Evolutionary conservation across 2,329 filamentous ascomycete species (phyloP).

Genomic region (Diplodia sapinea): DNA sequence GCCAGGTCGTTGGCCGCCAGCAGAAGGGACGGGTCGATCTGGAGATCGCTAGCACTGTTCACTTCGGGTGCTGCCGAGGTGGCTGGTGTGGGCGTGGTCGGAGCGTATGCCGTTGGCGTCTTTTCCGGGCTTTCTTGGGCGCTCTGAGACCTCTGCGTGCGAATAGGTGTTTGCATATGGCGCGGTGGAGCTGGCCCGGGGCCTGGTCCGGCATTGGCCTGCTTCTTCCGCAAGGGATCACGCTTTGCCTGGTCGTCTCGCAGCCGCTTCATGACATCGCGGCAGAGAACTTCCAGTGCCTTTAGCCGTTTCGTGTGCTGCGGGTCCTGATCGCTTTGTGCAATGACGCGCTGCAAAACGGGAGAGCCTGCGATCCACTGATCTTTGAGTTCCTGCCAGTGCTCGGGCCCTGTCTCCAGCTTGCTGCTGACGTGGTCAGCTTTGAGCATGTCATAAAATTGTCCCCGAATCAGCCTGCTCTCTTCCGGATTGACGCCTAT

Average conservation of each 20-base stretch:
- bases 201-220: conserved; percentile 48
- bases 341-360: conserved; percentile 62
- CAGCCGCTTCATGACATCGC: conserved; percentile 78
- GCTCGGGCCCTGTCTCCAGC: conserved; percentile 71
- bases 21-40: conserved; percentile 68
- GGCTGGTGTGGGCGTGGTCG: conserved; percentile 31
- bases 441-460: conserved; percentile 70
- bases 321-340: conserved; percentile 58
- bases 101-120: conserved; percentile 25
- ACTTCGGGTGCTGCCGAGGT: conserved; percentile 33
- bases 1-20: conserved; percentile 60
- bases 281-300: conserved; percentile 72
- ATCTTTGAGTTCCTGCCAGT: conserved; percentile 73
- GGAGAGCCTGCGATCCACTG: conserved; percentile 68
- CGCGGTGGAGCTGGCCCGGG: conserved; percentile 47
- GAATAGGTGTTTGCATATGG: conserved; percentile 2
- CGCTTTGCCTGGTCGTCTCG: conserved; percentile 69
- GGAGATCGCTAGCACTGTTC: conserved; percentile 57
- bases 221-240: conserved; percentile 55
- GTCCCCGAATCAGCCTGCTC: conserved; percentile 67
- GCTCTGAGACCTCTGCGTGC: conserved; percentile 6
- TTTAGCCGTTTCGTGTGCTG: conserved; percentile 63
- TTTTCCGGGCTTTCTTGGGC: conserved; percentile 14
- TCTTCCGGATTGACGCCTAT: conserved; percentile 72
- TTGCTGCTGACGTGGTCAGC: conserved; percentile 73